Evolutionary conservation across 495 filamentous ascomycete species (phyloP).

Genomic region (Aspergillus egyptiacus): DNA sequence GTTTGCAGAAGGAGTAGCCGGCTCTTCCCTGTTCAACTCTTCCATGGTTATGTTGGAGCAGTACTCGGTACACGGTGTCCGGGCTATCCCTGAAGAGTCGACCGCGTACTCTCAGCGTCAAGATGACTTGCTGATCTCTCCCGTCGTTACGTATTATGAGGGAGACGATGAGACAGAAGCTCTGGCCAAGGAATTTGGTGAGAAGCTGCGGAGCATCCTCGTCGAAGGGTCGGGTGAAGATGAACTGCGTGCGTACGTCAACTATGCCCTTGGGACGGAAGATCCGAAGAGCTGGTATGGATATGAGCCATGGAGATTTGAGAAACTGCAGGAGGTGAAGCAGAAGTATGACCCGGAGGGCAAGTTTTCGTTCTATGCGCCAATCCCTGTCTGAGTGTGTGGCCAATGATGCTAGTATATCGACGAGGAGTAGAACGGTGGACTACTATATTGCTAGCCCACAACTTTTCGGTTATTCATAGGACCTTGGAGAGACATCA

Average conservation of each 20-base stretch:
- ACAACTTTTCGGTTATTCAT: neutral
- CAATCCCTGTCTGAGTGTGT: neutral
- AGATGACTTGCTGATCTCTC: slow-evolving; percentile 20
- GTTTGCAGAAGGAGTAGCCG: slow-evolving; percentile 37
- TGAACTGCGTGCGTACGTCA: slow-evolving; percentile 38
- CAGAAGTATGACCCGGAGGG: slow-evolving; percentile 9
- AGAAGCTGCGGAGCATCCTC: slow-evolving; percentile 17
- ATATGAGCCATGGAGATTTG: slow-evolving; percentile 41
- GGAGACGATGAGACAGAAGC: slow-evolving; percentile 15
- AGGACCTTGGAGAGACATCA: neutral
- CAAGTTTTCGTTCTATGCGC: slow-evolving; percentile 10
- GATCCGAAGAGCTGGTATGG: slow-evolving; percentile 37
- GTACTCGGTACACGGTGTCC: slow-evolving; percentile 32
- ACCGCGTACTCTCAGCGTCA: slow-evolving; percentile 36
- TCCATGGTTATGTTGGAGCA: slow-evolving; percentile 33
- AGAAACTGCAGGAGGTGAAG: slow-evolving; percentile 10
- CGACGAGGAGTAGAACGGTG: neutral
- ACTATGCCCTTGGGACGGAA: slow-evolving; percentile 45
- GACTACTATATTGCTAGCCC: neutral
- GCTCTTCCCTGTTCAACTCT: slow-evolving; percentile 17
- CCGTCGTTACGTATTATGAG: slow-evolving; percentile 13
- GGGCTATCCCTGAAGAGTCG: slow-evolving; percentile 17
- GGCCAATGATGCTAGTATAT: too few species aligned
- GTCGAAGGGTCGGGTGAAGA: slow-evolving; percentile 14
- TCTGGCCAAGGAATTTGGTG: slow-evolving; percentile 16